Base-by-base conservation (phyloP, 2,329 filamentous ascomycete genomes). In the Rutstroemia sp. region DNA sequence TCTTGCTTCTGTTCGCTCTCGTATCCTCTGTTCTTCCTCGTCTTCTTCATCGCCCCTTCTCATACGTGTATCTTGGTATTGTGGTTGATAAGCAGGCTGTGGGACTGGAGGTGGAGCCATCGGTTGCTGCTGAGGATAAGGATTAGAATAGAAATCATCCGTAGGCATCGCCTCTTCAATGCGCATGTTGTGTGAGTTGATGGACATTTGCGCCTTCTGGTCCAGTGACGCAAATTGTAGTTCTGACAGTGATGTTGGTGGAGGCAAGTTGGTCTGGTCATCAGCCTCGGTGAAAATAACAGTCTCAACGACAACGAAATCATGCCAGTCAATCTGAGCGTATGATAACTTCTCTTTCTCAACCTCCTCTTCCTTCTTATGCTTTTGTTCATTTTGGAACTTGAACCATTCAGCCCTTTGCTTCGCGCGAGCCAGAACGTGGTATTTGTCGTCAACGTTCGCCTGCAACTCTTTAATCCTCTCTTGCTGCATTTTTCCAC, bases 161-260 rank as follows among this genome's bases (percentile, higher is more conserved):
- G 85, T 87, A 3, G 94, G 94, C 81, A 96, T 89, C 5, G 92
- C 91, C 76, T 99, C 94, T 72, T 99, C 94, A 61, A 99, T 91
- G 57, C 92, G 87, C 64, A 92, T 78, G 67, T 87, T 86, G 57
- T 74, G 73, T 2, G 89, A 83, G 65, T 83, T 85, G 61, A 96
- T 86, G 39, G 91, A 95, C 68, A 94, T 87, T 72, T 87, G 88
- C 56, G 92, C 95, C 73, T 95, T 94, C 72, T 97, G 91, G 69
- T 99, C 94, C 18, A 99, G 80, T 8, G 92, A 96, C 30, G 92
- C 90, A 60, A 92, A 95, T 71, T 97, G 92, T 18, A 99, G 79
- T 66, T 99, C 94, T 61, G 90, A 88, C 44, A 96, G 83, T 5
- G 87, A 91, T 4, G 90, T 94, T 1, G 94, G 94, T 1, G 92